Percentiles rank a stretch among this genome's conserved stretches.
phyloP scores from a whole-genome alignment of 139 green algal genomes.

The Parachlorella kessleri region DNA sequence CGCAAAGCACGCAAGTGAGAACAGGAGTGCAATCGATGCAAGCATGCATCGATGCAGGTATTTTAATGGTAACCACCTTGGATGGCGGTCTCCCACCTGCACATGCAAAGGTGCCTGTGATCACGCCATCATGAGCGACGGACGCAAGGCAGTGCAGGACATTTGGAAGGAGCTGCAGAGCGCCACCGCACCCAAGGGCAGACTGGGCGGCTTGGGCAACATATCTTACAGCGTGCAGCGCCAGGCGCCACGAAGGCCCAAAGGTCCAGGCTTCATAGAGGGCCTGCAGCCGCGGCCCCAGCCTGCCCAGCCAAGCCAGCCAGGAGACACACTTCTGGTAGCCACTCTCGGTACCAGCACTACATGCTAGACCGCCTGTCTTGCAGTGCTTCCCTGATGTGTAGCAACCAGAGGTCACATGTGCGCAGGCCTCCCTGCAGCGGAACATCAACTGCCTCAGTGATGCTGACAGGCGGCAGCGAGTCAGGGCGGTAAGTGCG shows the following conservation, averaged over 20 bases:
- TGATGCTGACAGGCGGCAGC: slow-evolving; percentile 76
- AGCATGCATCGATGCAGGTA: no score
- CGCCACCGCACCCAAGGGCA: not conserved
- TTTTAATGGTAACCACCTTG: no score
- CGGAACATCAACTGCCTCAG: slow-evolving; percentile 77
- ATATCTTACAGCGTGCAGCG: not conserved
- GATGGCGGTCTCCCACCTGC: not conserved
- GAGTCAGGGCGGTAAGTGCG: no score
- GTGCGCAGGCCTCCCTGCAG: slow-evolving; percentile 53
- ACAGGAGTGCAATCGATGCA: no score
- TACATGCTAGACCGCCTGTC: no score
- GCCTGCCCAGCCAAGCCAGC: no score
- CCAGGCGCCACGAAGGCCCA: not conserved
- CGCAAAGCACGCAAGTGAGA: no score
- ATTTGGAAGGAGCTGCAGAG: not conserved
- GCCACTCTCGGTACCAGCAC: no score
- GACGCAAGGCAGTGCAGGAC: not conserved
- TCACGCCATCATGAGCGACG: not conserved
- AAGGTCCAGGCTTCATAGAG: not conserved
- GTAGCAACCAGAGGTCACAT: no score
- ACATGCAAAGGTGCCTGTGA: no score
- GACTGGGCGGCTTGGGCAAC: not conserved
- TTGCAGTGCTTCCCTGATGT: not conserved
- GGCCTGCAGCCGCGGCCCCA: not conserved
- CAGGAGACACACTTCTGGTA: no score